Percentiles rank a stretch among this genome's conserved stretches.
phyloP scores from a whole-genome alignment of 345 rosid genomes.

The Acer negundo region DNA sequence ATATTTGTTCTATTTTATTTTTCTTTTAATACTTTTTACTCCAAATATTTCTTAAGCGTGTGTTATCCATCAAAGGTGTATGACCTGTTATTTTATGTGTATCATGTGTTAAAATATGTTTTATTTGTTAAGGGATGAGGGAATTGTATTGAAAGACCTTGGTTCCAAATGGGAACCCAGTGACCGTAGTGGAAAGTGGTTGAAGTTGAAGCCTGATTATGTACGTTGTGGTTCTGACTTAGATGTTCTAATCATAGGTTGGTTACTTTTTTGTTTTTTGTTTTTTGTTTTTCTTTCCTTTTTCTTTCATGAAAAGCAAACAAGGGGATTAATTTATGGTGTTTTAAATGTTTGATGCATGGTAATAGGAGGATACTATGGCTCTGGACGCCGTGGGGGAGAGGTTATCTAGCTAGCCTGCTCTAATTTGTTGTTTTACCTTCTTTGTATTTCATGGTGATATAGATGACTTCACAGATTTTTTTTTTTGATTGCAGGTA shows the following conservation, averaged over 20 bases:
- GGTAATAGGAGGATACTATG: conserved; percentile 86
- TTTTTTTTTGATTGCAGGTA: conserved; percentile 43
- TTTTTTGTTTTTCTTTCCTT: not conserved
- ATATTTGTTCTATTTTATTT: not conserved
- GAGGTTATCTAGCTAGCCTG: conserved; percentile 47
- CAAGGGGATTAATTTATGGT: conserved; percentile 15
- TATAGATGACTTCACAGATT: not conserved
- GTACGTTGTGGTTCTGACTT: conserved; percentile 84
- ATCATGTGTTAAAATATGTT: not conserved
- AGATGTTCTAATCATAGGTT: conserved; percentile 92
- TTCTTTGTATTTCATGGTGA: not conserved
- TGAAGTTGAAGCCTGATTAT: conserved; percentile 94
- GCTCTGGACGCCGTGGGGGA: conserved; percentile 97
- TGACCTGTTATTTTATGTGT: conserved; percentile 1
- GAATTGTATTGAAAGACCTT: conserved; percentile 83
- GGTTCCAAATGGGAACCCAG: conserved; percentile 97
- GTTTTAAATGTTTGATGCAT: conserved; percentile 16
- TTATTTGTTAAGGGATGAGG: conserved; percentile 70
- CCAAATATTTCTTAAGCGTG: not conserved
- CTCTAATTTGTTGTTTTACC: conserved; percentile 7
- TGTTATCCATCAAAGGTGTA: not conserved
- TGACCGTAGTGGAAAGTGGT: conserved; percentile 98
- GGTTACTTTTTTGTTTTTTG: conserved; percentile 20
- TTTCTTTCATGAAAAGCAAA: conserved; percentile 12
- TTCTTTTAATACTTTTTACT: not conserved